Conservation (phyloP, 2,329 filamentous ascomycete genomes). For the Pyrenophora tritici-repentis region DNA sequence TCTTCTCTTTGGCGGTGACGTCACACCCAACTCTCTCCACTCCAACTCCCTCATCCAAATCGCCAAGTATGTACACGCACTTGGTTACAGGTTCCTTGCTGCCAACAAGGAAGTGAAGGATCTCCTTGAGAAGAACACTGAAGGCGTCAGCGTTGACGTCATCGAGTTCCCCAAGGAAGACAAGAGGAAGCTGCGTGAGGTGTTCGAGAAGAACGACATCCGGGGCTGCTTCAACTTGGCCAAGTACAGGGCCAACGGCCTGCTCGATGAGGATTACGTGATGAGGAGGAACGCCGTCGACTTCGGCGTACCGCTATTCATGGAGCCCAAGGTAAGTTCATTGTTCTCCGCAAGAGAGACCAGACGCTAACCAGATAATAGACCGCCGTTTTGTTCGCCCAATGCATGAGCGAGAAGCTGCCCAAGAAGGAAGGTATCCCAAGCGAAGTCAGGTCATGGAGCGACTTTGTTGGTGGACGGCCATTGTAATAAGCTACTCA, state of each 20-base stretch:
- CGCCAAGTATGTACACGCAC: constrained; percentile 82
- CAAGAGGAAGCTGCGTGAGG: constrained; percentile 90
- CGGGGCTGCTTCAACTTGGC: constrained; percentile 95
- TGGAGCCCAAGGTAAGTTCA: constrained; percentile 87
- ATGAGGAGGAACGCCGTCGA: constrained; percentile 98
- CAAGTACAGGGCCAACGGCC: constrained; percentile 77
- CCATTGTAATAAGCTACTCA: constrained; percentile 30
- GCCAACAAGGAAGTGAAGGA: constrained; percentile 80
- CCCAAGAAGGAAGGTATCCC: constrained; percentile 88
- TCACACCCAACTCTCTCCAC: constrained; percentile 49
- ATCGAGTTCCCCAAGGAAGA: constrained; percentile 97
- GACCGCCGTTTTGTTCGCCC: constrained; percentile 94
- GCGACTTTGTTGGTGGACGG: constrained; percentile 78
- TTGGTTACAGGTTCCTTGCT: constrained; percentile 93
- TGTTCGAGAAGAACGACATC: constrained; percentile 97
- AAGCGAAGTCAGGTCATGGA: constrained; percentile 90
- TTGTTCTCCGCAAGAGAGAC: not conserved
- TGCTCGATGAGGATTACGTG: constrained; percentile 93
- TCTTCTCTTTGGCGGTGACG: constrained; percentile 89
- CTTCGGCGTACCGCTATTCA: constrained; percentile 96
- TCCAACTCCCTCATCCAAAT: constrained; percentile 75
- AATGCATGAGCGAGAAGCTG: constrained; percentile 96
- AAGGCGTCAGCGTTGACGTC: constrained; percentile 77
- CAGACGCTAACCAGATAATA: constrained; percentile 48
- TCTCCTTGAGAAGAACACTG: constrained; percentile 74